A percentile compares a stretch with the other conserved stretches of the same genome.
phyloP scores from a whole-genome alignment of 2,329 filamentous ascomycete genomes.

The Ophiostoma sp. region DNA sequence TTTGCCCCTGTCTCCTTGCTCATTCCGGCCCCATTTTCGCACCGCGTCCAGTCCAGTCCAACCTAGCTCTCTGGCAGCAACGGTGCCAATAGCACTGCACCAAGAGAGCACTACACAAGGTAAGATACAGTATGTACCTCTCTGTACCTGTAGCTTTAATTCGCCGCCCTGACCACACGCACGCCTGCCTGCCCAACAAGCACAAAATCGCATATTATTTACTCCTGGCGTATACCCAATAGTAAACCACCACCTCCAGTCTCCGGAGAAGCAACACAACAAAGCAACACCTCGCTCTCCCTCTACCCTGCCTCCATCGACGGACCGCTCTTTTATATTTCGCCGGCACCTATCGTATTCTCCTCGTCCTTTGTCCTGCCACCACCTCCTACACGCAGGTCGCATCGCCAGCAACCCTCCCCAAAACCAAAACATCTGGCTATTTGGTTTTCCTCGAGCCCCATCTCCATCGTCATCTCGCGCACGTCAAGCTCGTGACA shows the following conservation, averaged over 20 bases:
- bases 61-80: not conserved
- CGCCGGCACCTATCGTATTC: not conserved
- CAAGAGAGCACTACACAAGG: not conserved
- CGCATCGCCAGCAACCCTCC: not conserved
- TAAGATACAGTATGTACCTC: not conserved
- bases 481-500: not conserved
- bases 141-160: constrained; percentile 2
- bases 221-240: not conserved
- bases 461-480: not conserved
- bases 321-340: not conserved
- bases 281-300: not conserved
- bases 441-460: not conserved
- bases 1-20: not conserved
- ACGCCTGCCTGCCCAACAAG: constrained; percentile 9
- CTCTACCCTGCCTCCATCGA: not conserved
- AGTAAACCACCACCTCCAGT: not conserved
- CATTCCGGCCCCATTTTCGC: constrained; percentile 6
- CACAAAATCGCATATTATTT: constrained; percentile 13
- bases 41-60: not conserved
- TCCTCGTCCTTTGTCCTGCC: not conserved
- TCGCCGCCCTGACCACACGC: constrained; percentile 6
- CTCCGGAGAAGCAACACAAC: constrained; percentile 1
- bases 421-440: constrained; percentile 1
- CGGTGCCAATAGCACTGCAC: not conserved
- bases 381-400: not conserved